Conservation (phyloP, 768 basidiomycete species). For the Leccinum olivaceopallidum region DNA sequence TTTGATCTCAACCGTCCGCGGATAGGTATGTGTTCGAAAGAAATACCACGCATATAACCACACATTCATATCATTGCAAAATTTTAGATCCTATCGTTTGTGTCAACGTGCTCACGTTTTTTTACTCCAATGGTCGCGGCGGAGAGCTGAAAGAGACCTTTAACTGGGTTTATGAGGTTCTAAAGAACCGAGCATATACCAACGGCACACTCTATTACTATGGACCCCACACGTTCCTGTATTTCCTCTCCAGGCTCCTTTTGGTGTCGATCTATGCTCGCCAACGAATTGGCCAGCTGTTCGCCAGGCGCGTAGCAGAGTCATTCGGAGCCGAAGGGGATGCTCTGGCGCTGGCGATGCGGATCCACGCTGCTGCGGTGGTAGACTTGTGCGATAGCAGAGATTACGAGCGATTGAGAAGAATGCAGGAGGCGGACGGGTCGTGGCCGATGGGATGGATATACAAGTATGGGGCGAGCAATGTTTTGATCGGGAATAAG, state of each 20-base stretch:
- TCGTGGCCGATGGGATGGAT: slow-evolving; percentile 26
- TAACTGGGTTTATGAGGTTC: slow-evolving; percentile 19
- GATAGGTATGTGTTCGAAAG: slow-evolving; percentile 15
- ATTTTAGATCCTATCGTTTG: slow-evolving; percentile 21
- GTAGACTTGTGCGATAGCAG: slow-evolving; percentile 16
- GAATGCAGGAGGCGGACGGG: slow-evolving; percentile 22
- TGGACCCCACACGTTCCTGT: slow-evolving; percentile 20
- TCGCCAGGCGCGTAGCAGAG: slow-evolving; percentile 17
- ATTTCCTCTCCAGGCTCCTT: slow-evolving; percentile 23
- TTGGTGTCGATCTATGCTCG: slow-evolving; percentile 21
- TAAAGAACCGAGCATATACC: slow-evolving; percentile 25
- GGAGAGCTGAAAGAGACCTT: slow-evolving; percentile 21
- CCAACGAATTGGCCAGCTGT: slow-evolving; percentile 12
- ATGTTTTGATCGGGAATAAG: slow-evolving; percentile 16
- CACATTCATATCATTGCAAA: not conserved
- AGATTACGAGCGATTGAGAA: slow-evolving; percentile 17
- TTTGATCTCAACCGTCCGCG: slow-evolving; percentile 23
- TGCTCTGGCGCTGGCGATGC: slow-evolving; percentile 22
- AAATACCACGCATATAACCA: not conserved
- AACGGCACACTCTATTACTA: slow-evolving; percentile 22
- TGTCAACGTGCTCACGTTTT: slow-evolving; percentile 21
- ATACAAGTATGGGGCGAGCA: slow-evolving; percentile 11
- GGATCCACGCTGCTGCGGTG: slow-evolving; percentile 11
- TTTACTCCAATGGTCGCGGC: slow-evolving; percentile 22
- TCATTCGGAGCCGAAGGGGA: slow-evolving; percentile 21